These are phyloP conservation scores for Eutrema heterophyllum DNA, from an alignment of 345 rosid species.

Conservation along the genomic window DNA sequence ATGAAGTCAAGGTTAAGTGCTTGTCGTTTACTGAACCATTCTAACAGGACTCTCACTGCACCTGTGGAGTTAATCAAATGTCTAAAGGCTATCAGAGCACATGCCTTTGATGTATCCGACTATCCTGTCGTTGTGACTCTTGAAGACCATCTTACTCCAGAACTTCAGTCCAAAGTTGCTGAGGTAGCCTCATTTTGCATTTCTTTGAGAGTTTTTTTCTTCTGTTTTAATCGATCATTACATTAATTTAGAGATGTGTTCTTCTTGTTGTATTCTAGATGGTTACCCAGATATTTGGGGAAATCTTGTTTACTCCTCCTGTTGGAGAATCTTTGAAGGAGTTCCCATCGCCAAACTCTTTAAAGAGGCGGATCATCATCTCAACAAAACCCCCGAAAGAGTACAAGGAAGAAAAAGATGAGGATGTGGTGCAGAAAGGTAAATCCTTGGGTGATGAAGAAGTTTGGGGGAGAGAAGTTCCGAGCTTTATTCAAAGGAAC, in stretches of 20 bases:
- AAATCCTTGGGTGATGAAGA: slow-evolving; percentile 48
- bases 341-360: slow-evolving; percentile 64
- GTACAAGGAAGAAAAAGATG: slow-evolving; percentile 39
- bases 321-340: slow-evolving; percentile 55
- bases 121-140: slow-evolving; percentile 80
- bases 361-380: slow-evolving; percentile 56
- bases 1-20: not conserved
- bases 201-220: not conserved
- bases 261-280: slow-evolving; percentile 44
- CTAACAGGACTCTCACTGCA: slow-evolving; percentile 63
- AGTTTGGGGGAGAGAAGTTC: slow-evolving; percentile 81
- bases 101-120: slow-evolving; percentile 72
- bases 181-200: slow-evolving; percentile 39
- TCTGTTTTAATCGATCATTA: not conserved
- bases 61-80: slow-evolving; percentile 74
- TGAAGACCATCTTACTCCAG: slow-evolving; percentile 79
- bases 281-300: slow-evolving; percentile 72
- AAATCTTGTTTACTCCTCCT: slow-evolving; percentile 62
- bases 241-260: not conserved
- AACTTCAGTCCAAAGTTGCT: slow-evolving; percentile 80
- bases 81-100: slow-evolving; percentile 58
- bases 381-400: slow-evolving; percentile 91
- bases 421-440: slow-evolving; percentile 35
- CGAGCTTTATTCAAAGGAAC: slow-evolving; percentile 33
- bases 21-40: slow-evolving; percentile 1